Base-by-base conservation (phyloP, 2,329 filamentous ascomycete species). In the Aspergillus novofumigatus region DNA sequence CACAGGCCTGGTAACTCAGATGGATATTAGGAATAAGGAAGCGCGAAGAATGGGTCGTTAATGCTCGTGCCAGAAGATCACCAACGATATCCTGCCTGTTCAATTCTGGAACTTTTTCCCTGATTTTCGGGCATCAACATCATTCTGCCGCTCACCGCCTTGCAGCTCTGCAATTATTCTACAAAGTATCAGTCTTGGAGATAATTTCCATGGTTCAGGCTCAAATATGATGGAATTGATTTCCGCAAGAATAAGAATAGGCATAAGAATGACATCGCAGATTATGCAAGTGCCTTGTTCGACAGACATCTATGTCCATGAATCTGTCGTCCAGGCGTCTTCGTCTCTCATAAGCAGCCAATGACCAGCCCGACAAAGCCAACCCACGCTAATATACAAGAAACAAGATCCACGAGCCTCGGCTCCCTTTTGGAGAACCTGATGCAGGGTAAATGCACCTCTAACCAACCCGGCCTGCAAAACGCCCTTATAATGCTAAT, bases 311-410 rank as follows among this genome's bases (percentile, higher is more conserved):
- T 62, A 63, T 65, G 58, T 64, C 57, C 63, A 62, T 61, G 53
- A 57, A 48, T 57, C 66, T 52, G 56, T 60, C 48, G 58, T 53
- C 59, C 49, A 57, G 59, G 41, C 25, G 51, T 60, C 52, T 35
- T 60, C 60, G 52, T 65, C 58, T 58, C 58, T 62, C 56, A 55
- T 59, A 56, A 55, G 55, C 59, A 65, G 56, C 59, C 47, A 58
- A 59, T 54, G 51, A 52, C 52, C 51, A 57, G 55, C 60, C 51
- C 50, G 57, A 63, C 55, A 64, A 61, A 54, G 57, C 59, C 59
- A 63, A 64, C 60, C 65, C 59, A 66, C 64, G 69, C 66, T 73
- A 73, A 72, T 72, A 67, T 74, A 73, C 71, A 74, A 66, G 67
- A 71, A 62, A 67, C 55, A 65, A 54, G 55, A 71, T 62, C 65